Evolutionary conservation across 2,329 filamentous ascomycete species (phyloP).

Genomic region (Colletotrichum melonis): DNA sequence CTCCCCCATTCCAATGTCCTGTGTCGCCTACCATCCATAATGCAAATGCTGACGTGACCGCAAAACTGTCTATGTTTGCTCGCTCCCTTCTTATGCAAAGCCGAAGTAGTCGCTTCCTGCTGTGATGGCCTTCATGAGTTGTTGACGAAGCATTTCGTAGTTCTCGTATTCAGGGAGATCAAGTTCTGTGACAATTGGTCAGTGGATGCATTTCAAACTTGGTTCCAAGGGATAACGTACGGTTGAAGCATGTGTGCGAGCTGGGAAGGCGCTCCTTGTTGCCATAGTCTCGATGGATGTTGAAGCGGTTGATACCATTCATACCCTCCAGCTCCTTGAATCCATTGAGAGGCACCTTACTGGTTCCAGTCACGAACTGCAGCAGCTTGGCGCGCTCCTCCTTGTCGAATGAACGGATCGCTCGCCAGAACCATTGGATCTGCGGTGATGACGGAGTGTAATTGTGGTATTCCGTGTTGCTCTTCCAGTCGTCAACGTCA

Average conservation of each 20-base stretch:
- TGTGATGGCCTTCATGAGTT: constrained; percentile 96
- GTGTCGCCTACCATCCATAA: constrained; percentile 25
- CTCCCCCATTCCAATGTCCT: constrained; percentile 20
- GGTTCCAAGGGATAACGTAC: constrained; percentile 68
- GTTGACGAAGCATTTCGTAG: constrained; percentile 89
- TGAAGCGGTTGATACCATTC: constrained; percentile 98
- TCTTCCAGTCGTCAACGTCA: constrained; percentile 98
- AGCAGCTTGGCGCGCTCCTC: constrained; percentile 97
- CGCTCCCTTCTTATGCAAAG: constrained; percentile 75
- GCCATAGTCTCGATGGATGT: constrained; percentile 97
- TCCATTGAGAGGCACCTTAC: constrained; percentile 96
- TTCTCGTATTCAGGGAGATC: constrained; percentile 98
- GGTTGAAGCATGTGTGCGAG: constrained; percentile 99
- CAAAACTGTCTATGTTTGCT: constrained; percentile 30
- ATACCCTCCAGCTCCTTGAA: constrained; percentile 99
- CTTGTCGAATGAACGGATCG: constrained; percentile 96
- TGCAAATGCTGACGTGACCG: constrained; percentile 32
- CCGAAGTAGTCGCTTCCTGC: constrained; percentile 97
- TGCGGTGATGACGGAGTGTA: constrained; percentile 94
- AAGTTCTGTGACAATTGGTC: constrained; percentile 73
- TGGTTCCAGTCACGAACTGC: constrained; percentile 98
- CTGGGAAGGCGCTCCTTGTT: constrained; percentile 95
- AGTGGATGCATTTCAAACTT: background rate
- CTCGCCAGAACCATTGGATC: constrained; percentile 99
- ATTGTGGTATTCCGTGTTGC: constrained; percentile 98